A percentile compares a stretch with the other conserved stretches of the same genome.
phyloP scores from a whole-genome alignment of 2,329 filamentous ascomycete species.

The Cercospora sp. region DNA sequence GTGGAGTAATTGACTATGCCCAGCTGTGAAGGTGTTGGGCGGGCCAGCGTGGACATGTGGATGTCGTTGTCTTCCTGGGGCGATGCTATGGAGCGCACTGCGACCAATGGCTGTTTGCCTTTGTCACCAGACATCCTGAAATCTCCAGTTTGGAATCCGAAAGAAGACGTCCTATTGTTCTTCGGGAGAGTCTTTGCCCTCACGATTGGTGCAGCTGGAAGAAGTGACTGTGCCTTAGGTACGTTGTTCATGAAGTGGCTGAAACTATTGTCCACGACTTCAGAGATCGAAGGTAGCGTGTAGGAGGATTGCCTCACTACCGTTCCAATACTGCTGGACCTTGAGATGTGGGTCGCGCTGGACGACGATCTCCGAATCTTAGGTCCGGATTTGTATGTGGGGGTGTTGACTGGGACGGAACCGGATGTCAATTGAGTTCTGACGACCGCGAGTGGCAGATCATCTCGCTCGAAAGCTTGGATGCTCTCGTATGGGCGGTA shows the following conservation, averaged over 20 bases:
- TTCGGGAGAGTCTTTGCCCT: neutral
- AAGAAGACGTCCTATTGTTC: neutral
- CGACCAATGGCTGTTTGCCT: neutral
- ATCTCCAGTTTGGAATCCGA: neutral
- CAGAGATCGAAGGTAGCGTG: constrained; percentile 1
- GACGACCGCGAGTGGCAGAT: neutral
- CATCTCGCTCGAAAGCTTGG: neutral
- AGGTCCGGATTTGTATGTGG: neutral
- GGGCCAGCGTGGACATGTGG: neutral
- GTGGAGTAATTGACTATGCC: neutral
- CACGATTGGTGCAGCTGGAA: neutral
- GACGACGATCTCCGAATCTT: neutral
- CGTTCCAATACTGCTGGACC: neutral
- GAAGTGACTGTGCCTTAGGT: neutral
- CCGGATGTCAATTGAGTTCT: neutral
- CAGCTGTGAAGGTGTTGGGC: neutral
- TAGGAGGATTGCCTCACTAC: neutral
- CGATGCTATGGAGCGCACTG: neutral
- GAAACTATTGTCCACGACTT: neutral
- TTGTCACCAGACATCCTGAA: neutral
- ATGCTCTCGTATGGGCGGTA: neutral
- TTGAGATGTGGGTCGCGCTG: neutral
- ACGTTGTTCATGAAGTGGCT: neutral
- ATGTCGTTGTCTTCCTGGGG: neutral
- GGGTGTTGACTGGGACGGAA: neutral